A percentile compares a stretch with the other conserved stretches of the same genome.
These are phyloP conservation scores for Mucuna pruriens DNA, from an alignment of 306 rosid species.

Conservation along the genomic window DNA sequence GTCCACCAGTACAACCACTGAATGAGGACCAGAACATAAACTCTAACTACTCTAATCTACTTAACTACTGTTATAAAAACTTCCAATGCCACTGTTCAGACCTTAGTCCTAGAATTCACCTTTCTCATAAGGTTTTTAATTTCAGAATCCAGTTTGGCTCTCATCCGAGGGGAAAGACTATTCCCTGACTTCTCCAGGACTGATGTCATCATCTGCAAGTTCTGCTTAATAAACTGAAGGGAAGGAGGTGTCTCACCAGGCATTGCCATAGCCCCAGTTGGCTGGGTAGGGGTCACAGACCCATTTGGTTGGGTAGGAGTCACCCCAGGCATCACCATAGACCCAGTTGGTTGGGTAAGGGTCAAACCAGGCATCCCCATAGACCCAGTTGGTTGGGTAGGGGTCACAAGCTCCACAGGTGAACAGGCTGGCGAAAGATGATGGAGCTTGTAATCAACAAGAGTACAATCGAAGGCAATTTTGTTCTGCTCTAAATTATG, in stretches of 20 bases:
- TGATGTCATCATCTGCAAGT: constrained; percentile 77
- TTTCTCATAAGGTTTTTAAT: constrained; percentile 65
- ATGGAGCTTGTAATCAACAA: constrained; percentile 58
- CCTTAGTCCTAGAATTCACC: constrained; percentile 64
- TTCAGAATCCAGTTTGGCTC: constrained; percentile 66
- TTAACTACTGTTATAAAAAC: background rate
- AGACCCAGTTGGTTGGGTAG: background rate
- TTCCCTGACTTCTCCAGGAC: constrained; percentile 69
- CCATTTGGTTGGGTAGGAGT: constrained; percentile 26
- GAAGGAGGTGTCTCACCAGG: constrained; percentile 51
- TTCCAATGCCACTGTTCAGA: constrained; percentile 18
- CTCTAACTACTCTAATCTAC: background rate
- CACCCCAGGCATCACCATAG: background rate
- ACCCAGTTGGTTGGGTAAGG: constrained; percentile 27
- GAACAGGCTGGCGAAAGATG: constrained; percentile 47
- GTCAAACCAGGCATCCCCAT: constrained; percentile 12
- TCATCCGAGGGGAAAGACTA: constrained; percentile 63
- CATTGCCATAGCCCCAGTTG: constrained; percentile 1
- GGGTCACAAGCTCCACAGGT: constrained; percentile 31
- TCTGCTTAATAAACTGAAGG: constrained; percentile 62
- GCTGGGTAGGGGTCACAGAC: constrained; percentile 25
- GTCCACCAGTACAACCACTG: constrained; percentile 1
- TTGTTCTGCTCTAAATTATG: constrained; percentile 60
- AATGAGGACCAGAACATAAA: constrained; percentile 14
- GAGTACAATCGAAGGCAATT: constrained; percentile 49